These are phyloP conservation scores for Ligustrum vulgare DNA, from an alignment of 257 asterid species.

Conservation along the genomic window DNA sequence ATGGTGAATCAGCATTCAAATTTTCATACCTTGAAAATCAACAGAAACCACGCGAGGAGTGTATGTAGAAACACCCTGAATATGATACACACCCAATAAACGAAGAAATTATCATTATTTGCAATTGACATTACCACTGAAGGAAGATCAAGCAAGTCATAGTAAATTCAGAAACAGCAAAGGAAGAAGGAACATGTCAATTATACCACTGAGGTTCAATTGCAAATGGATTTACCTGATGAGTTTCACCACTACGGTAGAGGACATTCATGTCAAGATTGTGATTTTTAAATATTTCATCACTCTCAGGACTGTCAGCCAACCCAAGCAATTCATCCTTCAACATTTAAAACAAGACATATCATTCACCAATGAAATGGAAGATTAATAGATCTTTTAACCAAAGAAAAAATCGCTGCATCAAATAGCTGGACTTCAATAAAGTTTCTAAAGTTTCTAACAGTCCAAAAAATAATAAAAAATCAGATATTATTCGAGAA, in stretches of 20 bases:
- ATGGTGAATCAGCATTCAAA: background rate
- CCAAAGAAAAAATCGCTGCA: background rate
- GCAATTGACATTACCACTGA: background rate
- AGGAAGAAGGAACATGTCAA: background rate
- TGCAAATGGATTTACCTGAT: conserved; percentile 49
- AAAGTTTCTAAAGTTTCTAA: too few species aligned
- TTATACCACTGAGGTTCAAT: background rate
- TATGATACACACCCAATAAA: conserved; percentile 21
- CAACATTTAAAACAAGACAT: conserved; percentile 26
- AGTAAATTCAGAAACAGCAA: background rate
- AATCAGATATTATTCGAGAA: background rate
- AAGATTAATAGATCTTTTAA: background rate
- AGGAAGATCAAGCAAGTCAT: background rate
- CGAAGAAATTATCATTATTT: background rate
- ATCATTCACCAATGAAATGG: conserved; percentile 9
- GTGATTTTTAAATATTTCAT: conserved; percentile 56
- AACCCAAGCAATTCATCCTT: conserved; percentile 98
- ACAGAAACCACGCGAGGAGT: conserved; percentile 90
- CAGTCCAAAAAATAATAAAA: too few species aligned
- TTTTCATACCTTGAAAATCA: conserved; percentile 70
- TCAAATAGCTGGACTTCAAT: background rate
- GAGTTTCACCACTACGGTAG: conserved; percentile 90
- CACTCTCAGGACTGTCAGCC: conserved; percentile 65
- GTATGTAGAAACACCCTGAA: conserved; percentile 83
- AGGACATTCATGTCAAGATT: conserved; percentile 73